A percentile compares a stretch with the other conserved stretches of the same genome.
These are phyloP conservation scores for Talaromyces sp. DNA, from an alignment of 2,329 filamentous ascomycete species.

Conservation along the genomic window DNA sequence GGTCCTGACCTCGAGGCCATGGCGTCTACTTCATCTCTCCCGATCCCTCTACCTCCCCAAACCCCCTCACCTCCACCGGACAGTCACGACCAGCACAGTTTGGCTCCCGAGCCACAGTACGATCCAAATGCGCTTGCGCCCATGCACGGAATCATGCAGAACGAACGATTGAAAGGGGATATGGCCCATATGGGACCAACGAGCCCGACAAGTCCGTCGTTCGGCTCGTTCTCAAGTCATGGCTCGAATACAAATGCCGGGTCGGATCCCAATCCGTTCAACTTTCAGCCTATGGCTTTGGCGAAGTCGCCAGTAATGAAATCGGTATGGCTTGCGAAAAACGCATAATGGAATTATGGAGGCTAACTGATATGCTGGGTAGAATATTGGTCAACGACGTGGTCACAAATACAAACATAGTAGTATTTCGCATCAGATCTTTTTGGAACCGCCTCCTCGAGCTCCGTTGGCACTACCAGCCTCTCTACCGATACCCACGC, in stretches of 20 bases:
- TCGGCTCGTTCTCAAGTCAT: slow-evolving; percentile 36
- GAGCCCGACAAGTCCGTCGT: slow-evolving; percentile 36
- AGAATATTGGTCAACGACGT: slow-evolving; percentile 87
- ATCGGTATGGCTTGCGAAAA: slow-evolving; percentile 57
- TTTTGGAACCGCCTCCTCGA: slow-evolving; percentile 83
- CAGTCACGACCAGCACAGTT: slow-evolving; percentile 29
- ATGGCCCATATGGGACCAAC: slow-evolving; percentile 11
- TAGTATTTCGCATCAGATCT: slow-evolving; percentile 93
- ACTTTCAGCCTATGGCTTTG: slow-evolving; percentile 83
- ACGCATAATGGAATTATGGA: not conserved
- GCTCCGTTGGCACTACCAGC: slow-evolving; percentile 86
- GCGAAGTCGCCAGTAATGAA: slow-evolving; percentile 70
- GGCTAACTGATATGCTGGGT: slow-evolving; percentile 27
- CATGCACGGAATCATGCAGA: slow-evolving; percentile 35
- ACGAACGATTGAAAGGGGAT: slow-evolving; percentile 10
- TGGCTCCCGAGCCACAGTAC: slow-evolving; percentile 33
- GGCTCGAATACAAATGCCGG: slow-evolving; percentile 23
- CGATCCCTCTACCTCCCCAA: slow-evolving; percentile 60
- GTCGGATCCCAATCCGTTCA: slow-evolving; percentile 66
- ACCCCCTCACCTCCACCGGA: slow-evolving; percentile 65
- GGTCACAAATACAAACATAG: slow-evolving; percentile 98
- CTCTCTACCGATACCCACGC: slow-evolving; percentile 85
- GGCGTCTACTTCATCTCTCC: slow-evolving; percentile 54
- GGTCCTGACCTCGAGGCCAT: slow-evolving; percentile 38
- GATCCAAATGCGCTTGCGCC: slow-evolving; percentile 52